Conservation (phyloP, 2,329 filamentous ascomycete species). For the Monilinia polystroma region DNA sequence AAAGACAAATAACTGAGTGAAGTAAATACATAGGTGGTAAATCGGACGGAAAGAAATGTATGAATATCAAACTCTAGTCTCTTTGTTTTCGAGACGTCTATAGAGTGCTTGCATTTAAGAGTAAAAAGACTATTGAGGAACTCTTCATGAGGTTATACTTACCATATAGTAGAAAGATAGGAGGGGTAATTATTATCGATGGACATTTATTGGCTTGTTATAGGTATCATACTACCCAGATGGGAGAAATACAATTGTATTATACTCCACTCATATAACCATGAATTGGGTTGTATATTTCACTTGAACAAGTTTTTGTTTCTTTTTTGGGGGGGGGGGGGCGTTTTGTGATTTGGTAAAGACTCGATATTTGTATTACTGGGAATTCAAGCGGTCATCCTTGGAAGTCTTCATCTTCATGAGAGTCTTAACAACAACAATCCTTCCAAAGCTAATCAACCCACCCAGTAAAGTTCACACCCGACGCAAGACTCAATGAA, state of each 20-base stretch:
- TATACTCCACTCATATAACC: slow-evolving; percentile 20
- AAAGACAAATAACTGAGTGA: slow-evolving; percentile 26
- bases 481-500: too few relatives aligned
- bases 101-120: slow-evolving; percentile 15
- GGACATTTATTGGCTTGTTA: background rate
- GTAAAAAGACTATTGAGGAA: background rate
- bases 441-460: too few relatives aligned
- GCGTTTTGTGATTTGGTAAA: too few relatives aligned
- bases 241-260: slow-evolving; percentile 13
- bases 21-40: slow-evolving; percentile 21
- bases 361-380: too few relatives aligned
- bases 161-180: background rate
- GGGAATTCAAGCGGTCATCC: too few relatives aligned
- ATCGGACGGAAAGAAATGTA: slow-evolving; percentile 3
- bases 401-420: too few relatives aligned
- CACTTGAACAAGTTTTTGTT: background rate
- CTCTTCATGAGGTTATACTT: background rate
- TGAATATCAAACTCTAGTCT: background rate
- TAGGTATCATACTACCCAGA: slow-evolving; percentile 1
- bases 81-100: slow-evolving; percentile 6
- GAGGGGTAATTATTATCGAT: slow-evolving; percentile 5
- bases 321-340: background rate
- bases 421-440: too few relatives aligned
- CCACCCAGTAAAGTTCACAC: too few relatives aligned
- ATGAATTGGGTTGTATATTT: slow-evolving; percentile 10